A percentile compares a stretch with the other conserved stretches of the same genome.
Conservation (phyloP, 2,329 filamentous ascomycete genomes). For the Penicillium sp. region DNA sequence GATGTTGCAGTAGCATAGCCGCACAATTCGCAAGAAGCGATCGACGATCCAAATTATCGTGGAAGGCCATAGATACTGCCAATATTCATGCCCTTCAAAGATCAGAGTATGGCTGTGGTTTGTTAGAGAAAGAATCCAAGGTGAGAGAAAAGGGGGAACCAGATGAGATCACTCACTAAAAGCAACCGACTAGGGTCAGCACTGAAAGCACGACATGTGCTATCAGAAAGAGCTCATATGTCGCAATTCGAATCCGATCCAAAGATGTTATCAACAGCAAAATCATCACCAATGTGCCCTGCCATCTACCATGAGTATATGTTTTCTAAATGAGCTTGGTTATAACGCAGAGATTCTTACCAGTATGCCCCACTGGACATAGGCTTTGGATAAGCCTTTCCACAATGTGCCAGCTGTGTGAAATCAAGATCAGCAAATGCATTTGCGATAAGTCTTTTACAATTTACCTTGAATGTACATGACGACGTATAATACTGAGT, state of each 20-base stretch:
- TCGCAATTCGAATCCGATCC: constrained; percentile 46
- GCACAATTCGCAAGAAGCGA: constrained; percentile 45
- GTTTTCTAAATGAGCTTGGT: background rate
- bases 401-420: constrained; percentile 26
- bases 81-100: constrained; percentile 50
- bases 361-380: constrained; percentile 33
- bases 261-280: constrained; percentile 47
- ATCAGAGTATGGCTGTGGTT: constrained; percentile 48
- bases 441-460: background rate
- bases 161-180: constrained; percentile 42
- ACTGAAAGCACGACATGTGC: constrained; percentile 42
- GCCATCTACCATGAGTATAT: background rate
- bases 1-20: constrained; percentile 48
- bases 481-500: constrained; percentile 61
- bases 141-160: background rate
- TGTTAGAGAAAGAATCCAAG: background rate
- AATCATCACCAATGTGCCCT: constrained; percentile 43
- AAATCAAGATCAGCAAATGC: background rate
- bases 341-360: constrained; percentile 15
- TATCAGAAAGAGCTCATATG: constrained; percentile 48
- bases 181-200: constrained; percentile 48
- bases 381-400: constrained; percentile 29
- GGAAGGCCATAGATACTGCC: constrained; percentile 54
- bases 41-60: constrained; percentile 53
- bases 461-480: constrained; percentile 30